phyloP scores from a whole-genome alignment of 176 grass and related monocot genomes.

The Carex parvula region DNA sequence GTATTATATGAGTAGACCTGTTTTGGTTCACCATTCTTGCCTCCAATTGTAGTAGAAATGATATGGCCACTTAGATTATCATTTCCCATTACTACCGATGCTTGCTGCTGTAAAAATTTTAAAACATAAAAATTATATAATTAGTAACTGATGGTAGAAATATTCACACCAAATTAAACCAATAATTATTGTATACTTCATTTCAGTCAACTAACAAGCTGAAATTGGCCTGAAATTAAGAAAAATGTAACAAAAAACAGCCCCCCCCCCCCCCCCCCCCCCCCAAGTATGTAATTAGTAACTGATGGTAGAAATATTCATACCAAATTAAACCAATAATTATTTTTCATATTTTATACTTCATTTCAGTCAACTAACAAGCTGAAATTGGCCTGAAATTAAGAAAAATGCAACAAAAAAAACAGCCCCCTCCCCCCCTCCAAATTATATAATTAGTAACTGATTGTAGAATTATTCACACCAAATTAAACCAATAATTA shows the following conservation, averaged over 20 bases:
- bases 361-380: no score
- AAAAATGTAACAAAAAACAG: no score
- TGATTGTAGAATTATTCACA: not conserved
- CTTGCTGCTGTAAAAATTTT: conserved; percentile 30
- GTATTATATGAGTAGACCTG: conserved; percentile 24
- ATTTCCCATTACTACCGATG: conserved; percentile 32
- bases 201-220: not conserved
- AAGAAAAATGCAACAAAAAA: not conserved
- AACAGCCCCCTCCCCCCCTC: no score
- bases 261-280: no score
- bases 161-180: not conserved
- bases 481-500: not conserved
- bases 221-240: not conserved
- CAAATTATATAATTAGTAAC: not conserved
- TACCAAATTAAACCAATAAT: no score
- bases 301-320: no score
- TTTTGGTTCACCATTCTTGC: conserved; percentile 55
- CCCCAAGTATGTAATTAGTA: no score
- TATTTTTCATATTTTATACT: no score
- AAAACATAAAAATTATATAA: not conserved
- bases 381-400: no score
- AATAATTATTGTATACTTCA: not conserved
- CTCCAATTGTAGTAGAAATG: conserved; percentile 49
- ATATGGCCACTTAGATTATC: conserved; percentile 44
- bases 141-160: not conserved